These are phyloP conservation scores for Leptoxyphium fumago DNA, from an alignment of 2,329 filamentous ascomycete genomes.

Conservation along the genomic window DNA sequence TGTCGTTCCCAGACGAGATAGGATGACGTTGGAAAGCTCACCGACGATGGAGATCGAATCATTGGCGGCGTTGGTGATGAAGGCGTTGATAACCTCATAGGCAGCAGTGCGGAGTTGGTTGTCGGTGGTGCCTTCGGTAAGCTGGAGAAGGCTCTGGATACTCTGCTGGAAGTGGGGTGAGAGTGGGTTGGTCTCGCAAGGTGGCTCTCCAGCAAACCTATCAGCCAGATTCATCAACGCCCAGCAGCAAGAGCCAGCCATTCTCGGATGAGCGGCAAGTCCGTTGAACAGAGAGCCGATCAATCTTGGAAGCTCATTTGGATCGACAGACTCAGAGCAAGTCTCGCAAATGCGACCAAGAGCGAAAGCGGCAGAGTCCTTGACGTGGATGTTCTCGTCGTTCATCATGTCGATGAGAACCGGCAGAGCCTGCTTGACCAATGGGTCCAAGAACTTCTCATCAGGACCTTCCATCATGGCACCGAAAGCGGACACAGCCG, in stretches of 20 bases:
- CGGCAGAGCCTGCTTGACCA: conserved; percentile 88
- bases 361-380: conserved; percentile 90
- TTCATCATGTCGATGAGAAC: conserved; percentile 89
- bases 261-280: conserved; percentile 81
- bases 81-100: conserved; percentile 92
- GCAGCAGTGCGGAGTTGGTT: conserved; percentile 85
- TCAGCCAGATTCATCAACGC: conserved; percentile 96
- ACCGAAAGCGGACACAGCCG: conserved; percentile 90
- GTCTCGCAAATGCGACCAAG: conserved; percentile 91
- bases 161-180: conserved; percentile 89
- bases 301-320: conserved; percentile 60
- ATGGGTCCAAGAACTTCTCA: conserved; percentile 76
- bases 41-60: conserved; percentile 73
- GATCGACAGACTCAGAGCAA: conserved; percentile 83
- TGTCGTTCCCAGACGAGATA: conserved; percentile 83
- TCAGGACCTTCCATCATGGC: conserved; percentile 98
- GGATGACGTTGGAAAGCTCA: conserved; percentile 69
- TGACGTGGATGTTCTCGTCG: conserved; percentile 75
- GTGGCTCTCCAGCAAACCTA: conserved; percentile 77
- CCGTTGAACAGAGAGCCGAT: conserved; percentile 83
- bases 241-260: conserved; percentile 98
- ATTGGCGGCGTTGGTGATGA: conserved; percentile 77
- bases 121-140: conserved; percentile 78
- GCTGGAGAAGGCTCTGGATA: conserved; percentile 66
- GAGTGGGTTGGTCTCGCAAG: conserved; percentile 64